Conservation (phyloP, 2,329 filamentous ascomycete genomes). For the Colletotrichum sp. region DNA sequence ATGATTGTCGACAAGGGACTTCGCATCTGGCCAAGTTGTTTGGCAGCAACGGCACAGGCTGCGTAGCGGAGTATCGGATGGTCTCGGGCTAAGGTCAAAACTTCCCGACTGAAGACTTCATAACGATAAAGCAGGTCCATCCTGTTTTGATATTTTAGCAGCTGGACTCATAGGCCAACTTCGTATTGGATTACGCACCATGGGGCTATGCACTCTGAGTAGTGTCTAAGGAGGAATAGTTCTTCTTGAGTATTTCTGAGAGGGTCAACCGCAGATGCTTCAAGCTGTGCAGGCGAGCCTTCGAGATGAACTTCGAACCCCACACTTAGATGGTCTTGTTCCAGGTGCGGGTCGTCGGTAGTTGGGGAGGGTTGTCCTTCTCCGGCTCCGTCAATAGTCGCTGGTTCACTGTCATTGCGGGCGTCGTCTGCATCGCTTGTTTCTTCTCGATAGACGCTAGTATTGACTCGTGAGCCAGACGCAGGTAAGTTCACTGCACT, state of each 20-base stretch:
- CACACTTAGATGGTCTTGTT: not conserved
- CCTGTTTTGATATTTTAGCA: not conserved
- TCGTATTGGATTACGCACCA: not conserved
- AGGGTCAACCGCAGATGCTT: not conserved
- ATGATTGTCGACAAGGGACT: not conserved
- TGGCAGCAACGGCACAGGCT: not conserved
- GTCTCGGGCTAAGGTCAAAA: not conserved
- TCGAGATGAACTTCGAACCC: not conserved
- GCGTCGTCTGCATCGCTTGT: not conserved
- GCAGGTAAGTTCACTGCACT: not conserved
- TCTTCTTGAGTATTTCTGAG: not conserved
- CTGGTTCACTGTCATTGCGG: not conserved
- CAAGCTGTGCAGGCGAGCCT: not conserved
- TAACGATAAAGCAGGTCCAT: not conserved
- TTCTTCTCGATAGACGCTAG: not conserved
- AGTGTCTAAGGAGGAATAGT: not conserved
- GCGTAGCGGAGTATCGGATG: not conserved
- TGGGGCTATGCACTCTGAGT: not conserved
- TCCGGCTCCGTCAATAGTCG: not conserved
- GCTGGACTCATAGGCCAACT: not conserved
- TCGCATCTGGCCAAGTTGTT: not conserved
- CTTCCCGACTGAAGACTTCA: not conserved
- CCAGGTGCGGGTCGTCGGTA: not conserved
- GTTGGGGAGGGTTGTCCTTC: rapidly evolving
- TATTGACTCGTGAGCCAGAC: not conserved